Base-by-base conservation (phyloP, 139 green algal genomes). In the Desmodesmus armatus region DNA sequence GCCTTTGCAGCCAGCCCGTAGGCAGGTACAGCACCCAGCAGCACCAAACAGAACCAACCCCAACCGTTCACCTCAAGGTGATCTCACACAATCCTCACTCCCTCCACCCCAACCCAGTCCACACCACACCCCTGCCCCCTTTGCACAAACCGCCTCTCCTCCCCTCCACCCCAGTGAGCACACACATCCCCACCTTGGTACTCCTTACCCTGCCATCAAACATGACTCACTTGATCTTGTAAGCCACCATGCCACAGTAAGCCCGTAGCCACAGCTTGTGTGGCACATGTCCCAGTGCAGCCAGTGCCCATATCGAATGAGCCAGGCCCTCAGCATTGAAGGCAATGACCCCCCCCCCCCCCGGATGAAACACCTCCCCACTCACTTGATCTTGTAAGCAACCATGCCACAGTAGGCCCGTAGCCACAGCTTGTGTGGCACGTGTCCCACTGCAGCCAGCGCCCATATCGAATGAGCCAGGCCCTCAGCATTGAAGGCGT, bases 381-480 rank as follows among this genome's bases (percentile, higher is more conserved):
- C 69, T 5, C 69, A 77, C 76, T 55, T 71, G 37, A 82, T 65
- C 79, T 31, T 85, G 65, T 77, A 40, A 3, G 79, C 62, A 41
- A 75, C 43, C 62, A 75, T 77, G 65, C 85, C 85, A 39, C 40
- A 67, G 2, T 80, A 69, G 0, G 71, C 78, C 35, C 85, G 49
- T 44, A 89, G 60, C 85, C 85, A 89, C 40, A 89, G 78, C 40
- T 80, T 80, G 23, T 86, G 71, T 3, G 85, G 85, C n/a, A 83
- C 80, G 49, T 76, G 33, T 3, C 82, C 55, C 71, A 89, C 33
- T 0, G 85, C 69, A 1, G 69, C 85, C 47, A 89, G 72, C 2
- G 85, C n/a, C 85, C 85, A 89, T 2, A 37, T 23, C 17, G 66
- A 33, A 3, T 84, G 85, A 23, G n/a, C 70, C 35, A 89, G 62